Base-by-base conservation (phyloP, 257 asterid species). In the Penstemon davidsonii region DNA sequence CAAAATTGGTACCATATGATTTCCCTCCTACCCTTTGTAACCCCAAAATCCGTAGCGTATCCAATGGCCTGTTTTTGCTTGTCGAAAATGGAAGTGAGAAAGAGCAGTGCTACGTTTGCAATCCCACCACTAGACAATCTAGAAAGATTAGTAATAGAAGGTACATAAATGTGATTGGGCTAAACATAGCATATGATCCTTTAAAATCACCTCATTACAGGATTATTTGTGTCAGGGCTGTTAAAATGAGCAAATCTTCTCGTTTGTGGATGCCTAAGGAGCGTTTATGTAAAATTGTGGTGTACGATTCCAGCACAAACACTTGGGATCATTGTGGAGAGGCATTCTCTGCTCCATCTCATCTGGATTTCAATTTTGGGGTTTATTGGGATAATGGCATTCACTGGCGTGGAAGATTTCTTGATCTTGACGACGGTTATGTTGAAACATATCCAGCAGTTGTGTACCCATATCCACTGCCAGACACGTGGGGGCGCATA, bases 21-120 rank as follows among this genome's bases (percentile, higher is more conserved):
- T 64, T 81, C 68, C 9, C 79, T 12, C 53, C 75, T 41, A 36
- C 8, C 43, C 69, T 81, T 19, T 37, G 3, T 7, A 55, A 64
- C 1, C 83, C 79, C n/a, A 60, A 76, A 6, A 44, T 77, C 5
- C 25, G 66, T 62, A 68, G 81, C 77, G 72, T 47, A 61, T 81
- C 71, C 72, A 75, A 69, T 7, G 83, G 86, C 73, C 55, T 81
- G n/a, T 66, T 81, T 25, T 53, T 81, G 69, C 82, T 80, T 68
- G 72, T 40, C 55, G 57, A 40, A n/a, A 15, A 19, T 13, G 10
- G 70, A 74, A 62, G 15, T 33, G 68, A 74, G 37, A 33, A 50
- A 4, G 70, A 56, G 47, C 74, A 61, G 39, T 75, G 71, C 64
- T 46, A 12, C 45, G 66, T 81, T 8, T 81, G 75, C 79, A 78